Percentiles rank a stretch among this genome's conserved stretches.
These are phyloP conservation scores for Cryptococcus floricola DNA, from an alignment of 1,284 basidiomycete species.

Conservation along the genomic window DNA sequence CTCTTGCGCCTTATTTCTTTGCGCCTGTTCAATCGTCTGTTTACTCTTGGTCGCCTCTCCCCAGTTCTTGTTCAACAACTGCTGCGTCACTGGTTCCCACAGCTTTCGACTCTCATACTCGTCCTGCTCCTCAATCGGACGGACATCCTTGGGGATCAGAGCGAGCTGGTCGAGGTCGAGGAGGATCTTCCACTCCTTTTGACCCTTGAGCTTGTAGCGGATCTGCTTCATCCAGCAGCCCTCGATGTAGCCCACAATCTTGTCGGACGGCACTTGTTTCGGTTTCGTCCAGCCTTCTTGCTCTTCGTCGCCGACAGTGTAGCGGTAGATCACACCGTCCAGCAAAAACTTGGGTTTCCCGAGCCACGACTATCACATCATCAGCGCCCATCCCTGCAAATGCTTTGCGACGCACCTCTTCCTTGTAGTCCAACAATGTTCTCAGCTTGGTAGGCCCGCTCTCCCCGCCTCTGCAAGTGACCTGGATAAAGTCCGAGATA, in stretches of 20 bases:
- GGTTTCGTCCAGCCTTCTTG: conserved; percentile 67
- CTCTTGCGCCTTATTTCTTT: conserved; percentile 78
- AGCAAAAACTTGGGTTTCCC: conserved; percentile 79
- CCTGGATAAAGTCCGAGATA: conserved; percentile 59
- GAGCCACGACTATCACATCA: conserved; percentile 71
- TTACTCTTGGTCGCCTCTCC: conserved; percentile 83
- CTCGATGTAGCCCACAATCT: conserved; percentile 75
- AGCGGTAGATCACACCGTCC: conserved; percentile 86
- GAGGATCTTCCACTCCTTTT: conserved; percentile 64
- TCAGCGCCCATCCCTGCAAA: not conserved
- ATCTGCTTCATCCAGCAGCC: conserved; percentile 84
- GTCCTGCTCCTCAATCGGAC: conserved; percentile 74
- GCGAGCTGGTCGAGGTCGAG: conserved; percentile 72
- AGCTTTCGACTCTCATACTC: conserved; percentile 78
- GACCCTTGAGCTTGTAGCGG: conserved; percentile 70
- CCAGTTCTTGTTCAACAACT: conserved; percentile 78
- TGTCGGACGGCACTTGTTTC: conserved; percentile 80
- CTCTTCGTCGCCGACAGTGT: conserved; percentile 58
- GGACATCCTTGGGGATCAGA: conserved; percentile 77
- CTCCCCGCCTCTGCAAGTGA: conserved; percentile 72
- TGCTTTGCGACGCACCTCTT: conserved; percentile 64
- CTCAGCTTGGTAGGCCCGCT: conserved; percentile 61
- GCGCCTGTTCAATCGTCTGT: conserved; percentile 78
- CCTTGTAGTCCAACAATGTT: conserved; percentile 88
- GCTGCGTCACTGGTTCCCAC: conserved; percentile 79